Evolutionary conservation across 768 basidiomycete genomes (phyloP), one percentile per base, ranked within the genome.

Genomic region (Pisolithus albus): DNA sequence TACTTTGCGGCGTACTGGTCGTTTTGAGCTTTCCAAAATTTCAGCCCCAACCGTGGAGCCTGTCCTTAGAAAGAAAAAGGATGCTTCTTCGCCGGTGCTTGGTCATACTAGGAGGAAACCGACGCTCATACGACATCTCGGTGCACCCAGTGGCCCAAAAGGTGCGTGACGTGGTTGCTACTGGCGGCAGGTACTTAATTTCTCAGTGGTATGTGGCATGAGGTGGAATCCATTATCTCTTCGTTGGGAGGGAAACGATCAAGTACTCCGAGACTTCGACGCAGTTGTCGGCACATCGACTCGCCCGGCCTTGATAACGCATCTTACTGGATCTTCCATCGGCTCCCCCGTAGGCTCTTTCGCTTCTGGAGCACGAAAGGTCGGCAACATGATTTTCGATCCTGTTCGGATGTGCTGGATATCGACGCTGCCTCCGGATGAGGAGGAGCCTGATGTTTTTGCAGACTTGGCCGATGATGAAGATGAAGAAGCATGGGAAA

Each of bases 311-410:
- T 81, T 99, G 49, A 99, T 99, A 64, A 92, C 94, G 0, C 93
- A 95, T 59, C 78, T 92, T 50, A 88, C 89, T 1, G 89, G 90
- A 39, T 88, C 89, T n/a, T 88, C 86, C 1, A 77, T 89, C 21
- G 86, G 86, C 38, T 89, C 88, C 13, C 88, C 87, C 32, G 79
- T 83, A 26, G 80, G 84, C 42, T 81, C 86, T 26, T 82, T 88
- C 61, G 76, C 83, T 30, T 77, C 83, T 50, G 88, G 88, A 46
- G 86, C 91, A 36, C 82, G 91, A 52, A 84, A 92, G 66, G 95
- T 97, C 18, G 96, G 96, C 42, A 92, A 93, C 74, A 99, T 99
- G 95, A 82, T 92, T 36, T 98, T 99, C 62, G 94, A 99, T 70
- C 94, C 96, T 1, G 63, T 80, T 40, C 83, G 83, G 23, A 97